phyloP scores from a whole-genome alignment of 1,139 yeast species.

The Pichia sp. region DNA sequence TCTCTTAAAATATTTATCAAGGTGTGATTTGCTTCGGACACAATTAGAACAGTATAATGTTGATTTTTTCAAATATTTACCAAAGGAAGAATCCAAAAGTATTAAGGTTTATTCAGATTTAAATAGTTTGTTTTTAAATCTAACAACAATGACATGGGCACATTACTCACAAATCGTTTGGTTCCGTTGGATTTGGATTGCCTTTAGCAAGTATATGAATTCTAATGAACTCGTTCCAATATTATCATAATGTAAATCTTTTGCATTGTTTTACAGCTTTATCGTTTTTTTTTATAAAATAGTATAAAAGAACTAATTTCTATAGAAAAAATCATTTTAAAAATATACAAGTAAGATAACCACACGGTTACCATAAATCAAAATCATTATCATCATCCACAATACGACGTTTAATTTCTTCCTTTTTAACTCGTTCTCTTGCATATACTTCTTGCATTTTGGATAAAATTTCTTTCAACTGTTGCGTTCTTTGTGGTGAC shows the following conservation, averaged over 20 bases:
- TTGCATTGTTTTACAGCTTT: neutral
- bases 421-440: conserved; percentile 10
- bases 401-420: conserved; percentile 6
- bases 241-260: neutral
- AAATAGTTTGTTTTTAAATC: conserved; percentile 51
- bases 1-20: conserved; percentile 1
- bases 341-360: neutral
- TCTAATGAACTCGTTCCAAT: conserved; percentile 53
- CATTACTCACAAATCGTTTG: conserved; percentile 91
- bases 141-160: conserved; percentile 75
- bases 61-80: neutral
- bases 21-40: neutral
- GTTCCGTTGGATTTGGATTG: conserved; percentile 90
- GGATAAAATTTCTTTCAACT: conserved; percentile 12
- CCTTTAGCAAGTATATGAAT: conserved; percentile 67
- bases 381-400: conserved; percentile 26
- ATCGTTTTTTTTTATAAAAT: neutral
- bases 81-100: neutral
- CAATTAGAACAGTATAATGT: neutral
- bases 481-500: conserved; percentile 7
- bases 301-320: neutral
- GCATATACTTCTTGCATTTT: conserved; percentile 16
- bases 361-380: conserved; percentile 19
- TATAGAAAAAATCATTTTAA: neutral
- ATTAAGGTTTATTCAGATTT: conserved; percentile 46